These are phyloP conservation scores for Blastobotrys petasosporus DNA, from an alignment of 1,139 yeast species.

Conservation along the genomic window DNA sequence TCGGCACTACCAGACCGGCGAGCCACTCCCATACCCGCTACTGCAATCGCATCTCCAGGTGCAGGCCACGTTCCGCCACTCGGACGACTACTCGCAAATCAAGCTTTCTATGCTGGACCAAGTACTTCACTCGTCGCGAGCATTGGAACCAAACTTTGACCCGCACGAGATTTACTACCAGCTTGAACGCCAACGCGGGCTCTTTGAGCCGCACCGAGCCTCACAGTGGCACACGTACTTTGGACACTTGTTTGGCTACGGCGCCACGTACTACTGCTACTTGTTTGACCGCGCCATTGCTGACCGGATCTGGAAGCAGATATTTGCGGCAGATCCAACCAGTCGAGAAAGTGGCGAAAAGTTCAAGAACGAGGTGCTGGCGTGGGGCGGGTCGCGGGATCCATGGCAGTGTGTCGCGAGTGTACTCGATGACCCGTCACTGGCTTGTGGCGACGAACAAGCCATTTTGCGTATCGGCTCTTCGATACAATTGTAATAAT, in stretches of 20 bases:
- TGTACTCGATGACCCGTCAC: slow-evolving; percentile 57
- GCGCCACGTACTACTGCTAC: slow-evolving; percentile 91
- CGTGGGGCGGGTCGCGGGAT: slow-evolving; percentile 92
- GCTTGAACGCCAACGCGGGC: slow-evolving; percentile 46
- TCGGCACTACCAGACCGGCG: slow-evolving; percentile 64
- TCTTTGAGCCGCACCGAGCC: slow-evolving; percentile 35
- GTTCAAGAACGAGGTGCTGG: slow-evolving; percentile 62
- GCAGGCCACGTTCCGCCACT: slow-evolving; percentile 51
- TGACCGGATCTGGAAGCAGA: slow-evolving; percentile 68
- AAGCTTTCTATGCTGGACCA: slow-evolving; percentile 90
- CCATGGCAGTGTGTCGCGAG: slow-evolving; percentile 87
- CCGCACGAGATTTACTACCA: slow-evolving; percentile 59
- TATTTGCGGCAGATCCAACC: slow-evolving; percentile 61
- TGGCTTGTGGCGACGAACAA: slow-evolving; percentile 59
- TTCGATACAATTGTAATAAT: slow-evolving; percentile 12
- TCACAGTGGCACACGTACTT: slow-evolving; percentile 93
- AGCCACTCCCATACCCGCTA: slow-evolving; percentile 47
- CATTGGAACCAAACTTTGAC: slow-evolving; percentile 37
- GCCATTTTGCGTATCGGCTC: slow-evolving; percentile 68
- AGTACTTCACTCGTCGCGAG: slow-evolving; percentile 49
- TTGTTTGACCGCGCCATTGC: slow-evolving; percentile 91
- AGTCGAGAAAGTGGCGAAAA: slow-evolving; percentile 66
- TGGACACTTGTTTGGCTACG: slow-evolving; percentile 90
- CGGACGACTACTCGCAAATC: slow-evolving; percentile 82
- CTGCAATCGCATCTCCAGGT: slow-evolving; percentile 49